These are phyloP conservation scores for Coix lacrymajobi DNA, from an alignment of 176 grass and related monocot genomes.

Conservation along the genomic window DNA sequence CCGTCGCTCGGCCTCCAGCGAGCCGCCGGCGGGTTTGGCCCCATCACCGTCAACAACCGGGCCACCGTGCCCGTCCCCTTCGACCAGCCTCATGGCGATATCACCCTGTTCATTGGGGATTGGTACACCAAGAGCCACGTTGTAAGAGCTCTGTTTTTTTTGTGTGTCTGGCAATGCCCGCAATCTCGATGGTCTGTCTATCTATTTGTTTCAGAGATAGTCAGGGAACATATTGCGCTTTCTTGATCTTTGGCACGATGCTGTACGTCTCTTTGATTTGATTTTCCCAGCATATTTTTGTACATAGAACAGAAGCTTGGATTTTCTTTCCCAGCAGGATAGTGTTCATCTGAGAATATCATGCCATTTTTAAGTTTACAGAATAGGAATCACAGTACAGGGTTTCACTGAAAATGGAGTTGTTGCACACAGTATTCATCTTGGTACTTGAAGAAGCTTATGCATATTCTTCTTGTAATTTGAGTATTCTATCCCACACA, in stretches of 20 bases:
- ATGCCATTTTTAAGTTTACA: not conserved
- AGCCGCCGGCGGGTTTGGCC: slow-evolving; percentile 64
- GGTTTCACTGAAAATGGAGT: not conserved
- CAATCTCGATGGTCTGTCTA: not conserved
- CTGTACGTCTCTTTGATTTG: too few species aligned
- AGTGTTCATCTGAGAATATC: not conserved
- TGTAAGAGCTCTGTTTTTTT: slow-evolving; percentile 34
- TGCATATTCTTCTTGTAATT: not conserved
- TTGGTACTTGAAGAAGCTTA: not conserved
- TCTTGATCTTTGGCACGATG: not conserved
- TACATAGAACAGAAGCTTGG: not conserved
- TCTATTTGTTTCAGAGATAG: not conserved
- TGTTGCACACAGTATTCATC: not conserved
- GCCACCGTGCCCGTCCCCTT: slow-evolving; percentile 59
- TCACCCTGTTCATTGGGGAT: slow-evolving; percentile 79
- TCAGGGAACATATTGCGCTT: not conserved
- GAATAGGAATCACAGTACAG: not conserved
- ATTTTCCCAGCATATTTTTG: not conserved
- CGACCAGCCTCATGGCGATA: slow-evolving; percentile 55
- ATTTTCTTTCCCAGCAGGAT: not conserved
- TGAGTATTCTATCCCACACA: slow-evolving; percentile 28
- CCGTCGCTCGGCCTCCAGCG: slow-evolving; percentile 73
- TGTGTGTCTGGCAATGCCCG: not conserved
- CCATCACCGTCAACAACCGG: slow-evolving; percentile 71
- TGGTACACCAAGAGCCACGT: slow-evolving; percentile 87